Percentiles rank a stretch among this genome's conserved stretches.
These are phyloP conservation scores for Petunia hybrid DNA, from an alignment of 305 asterid species.

Conservation along the genomic window DNA sequence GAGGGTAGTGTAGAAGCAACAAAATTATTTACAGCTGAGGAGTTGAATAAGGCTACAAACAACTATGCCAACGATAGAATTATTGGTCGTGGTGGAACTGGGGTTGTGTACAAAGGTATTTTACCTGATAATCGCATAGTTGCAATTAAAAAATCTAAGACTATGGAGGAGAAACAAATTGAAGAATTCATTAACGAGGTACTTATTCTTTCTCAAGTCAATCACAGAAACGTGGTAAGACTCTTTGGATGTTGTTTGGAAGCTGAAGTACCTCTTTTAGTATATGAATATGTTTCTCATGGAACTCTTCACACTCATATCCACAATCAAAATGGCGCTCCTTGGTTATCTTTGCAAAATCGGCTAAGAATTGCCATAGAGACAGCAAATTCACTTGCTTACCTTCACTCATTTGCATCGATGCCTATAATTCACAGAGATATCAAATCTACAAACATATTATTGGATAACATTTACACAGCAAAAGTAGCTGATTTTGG, in stretches of 20 bases:
- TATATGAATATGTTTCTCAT: slow-evolving; percentile 53
- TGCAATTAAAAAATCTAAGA: slow-evolving; percentile 57
- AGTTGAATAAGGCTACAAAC: slow-evolving; percentile 55
- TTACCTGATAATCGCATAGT: slow-evolving; percentile 44
- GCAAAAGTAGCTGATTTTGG: slow-evolving; percentile 65
- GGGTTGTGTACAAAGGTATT: slow-evolving; percentile 64
- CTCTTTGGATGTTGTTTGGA: slow-evolving; percentile 59
- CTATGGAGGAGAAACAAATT: slow-evolving; percentile 51
- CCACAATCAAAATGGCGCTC: slow-evolving; percentile 36
- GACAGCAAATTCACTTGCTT: slow-evolving; percentile 50
- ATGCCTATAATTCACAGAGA: slow-evolving; percentile 59
- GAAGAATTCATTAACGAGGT: slow-evolving; percentile 60
- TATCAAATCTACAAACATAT: slow-evolving; percentile 55
- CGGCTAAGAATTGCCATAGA: slow-evolving; percentile 51
- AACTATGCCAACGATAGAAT: slow-evolving; percentile 52
- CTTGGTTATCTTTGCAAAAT: slow-evolving; percentile 60
- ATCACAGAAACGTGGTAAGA: slow-evolving; percentile 57
- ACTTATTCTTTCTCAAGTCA: slow-evolving; percentile 54
- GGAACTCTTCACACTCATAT: slow-evolving; percentile 50
- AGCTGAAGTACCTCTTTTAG: slow-evolving; percentile 54
- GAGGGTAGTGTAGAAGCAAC: slow-evolving; percentile 40
- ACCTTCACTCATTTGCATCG: slow-evolving; percentile 54
- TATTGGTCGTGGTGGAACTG: slow-evolving; percentile 60
- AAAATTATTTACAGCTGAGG: slow-evolving; percentile 53
- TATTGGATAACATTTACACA: slow-evolving; percentile 47